Evolutionary conservation across 202 grass and related monocot genomes (phyloP), one percentile per base, ranked within the genome.

Genomic region (Carex sylvatica): DNA sequence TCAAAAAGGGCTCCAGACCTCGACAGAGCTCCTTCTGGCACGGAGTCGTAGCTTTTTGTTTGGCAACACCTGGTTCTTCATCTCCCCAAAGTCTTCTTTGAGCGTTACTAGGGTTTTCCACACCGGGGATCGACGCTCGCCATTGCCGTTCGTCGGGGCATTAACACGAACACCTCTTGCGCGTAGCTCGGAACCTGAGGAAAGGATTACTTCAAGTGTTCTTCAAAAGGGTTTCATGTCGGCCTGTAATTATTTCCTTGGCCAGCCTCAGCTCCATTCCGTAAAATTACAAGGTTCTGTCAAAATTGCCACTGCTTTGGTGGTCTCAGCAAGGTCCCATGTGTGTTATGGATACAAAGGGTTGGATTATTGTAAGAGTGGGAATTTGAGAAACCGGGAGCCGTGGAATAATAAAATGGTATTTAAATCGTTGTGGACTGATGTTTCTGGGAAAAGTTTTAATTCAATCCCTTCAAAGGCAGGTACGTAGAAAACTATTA

Each of bases 21-120:
- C 86, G 42, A 92, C 86, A 51, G 88, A 97, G 65, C 54, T 88
- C 61, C 85, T 82, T n/a, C 79, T 89, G 16, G 70, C 83, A 87
- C 30, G 87, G 87, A 75, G 85, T 68, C 83, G 92, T 68, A 98
- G 88, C 87, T 98, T 95, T 86, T 90, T 91, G 73, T 94, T 95
- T 64, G 95, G 95, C 13, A 93, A 98, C 62, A 98, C 92, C 61
- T 93, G 90, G 85, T 98, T 93, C 82, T 81, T 91, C 65, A 86
- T 90, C 82, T 94, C 92, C 74, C 83, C 84, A 22, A 92, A 90
- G 20, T 22, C 67, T 47, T 80, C 81, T 23, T 12, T 30, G 11
- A 69, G 30, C 69, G 78, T 89, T 35, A 70, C 90, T 2, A 88
- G 86, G 74, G 86, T 94, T 11, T 88, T 88, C 67, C 88, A 94